These are phyloP conservation scores for Trypanosomatidae sp. DNA, from an alignment of 208 protist species.

Conservation along the genomic window DNA sequence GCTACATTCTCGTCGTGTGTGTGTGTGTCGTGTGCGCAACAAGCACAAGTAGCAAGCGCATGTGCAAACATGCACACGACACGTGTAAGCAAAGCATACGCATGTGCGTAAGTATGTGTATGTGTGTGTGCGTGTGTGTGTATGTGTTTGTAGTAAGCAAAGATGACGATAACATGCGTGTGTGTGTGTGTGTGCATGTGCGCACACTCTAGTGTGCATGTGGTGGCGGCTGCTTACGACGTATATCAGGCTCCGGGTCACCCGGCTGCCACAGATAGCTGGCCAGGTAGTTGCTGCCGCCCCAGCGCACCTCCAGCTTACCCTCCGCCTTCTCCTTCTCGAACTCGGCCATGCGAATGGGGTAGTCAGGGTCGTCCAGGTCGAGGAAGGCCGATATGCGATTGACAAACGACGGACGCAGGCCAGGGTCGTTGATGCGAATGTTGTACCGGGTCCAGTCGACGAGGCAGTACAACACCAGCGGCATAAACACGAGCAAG, in stretches of 20 bases:
- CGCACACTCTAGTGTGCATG: too few relatives aligned
- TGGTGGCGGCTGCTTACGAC: conserved; percentile 49
- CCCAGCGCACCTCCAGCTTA: conserved; percentile 78
- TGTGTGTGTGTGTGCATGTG: too few relatives aligned
- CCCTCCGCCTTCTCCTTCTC: conserved; percentile 72
- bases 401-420: conserved; percentile 62
- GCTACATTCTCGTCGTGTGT: too few relatives aligned
- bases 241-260: conserved; percentile 79
- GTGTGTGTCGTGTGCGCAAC: too few relatives aligned
- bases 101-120: too few relatives aligned
- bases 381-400: conserved; percentile 74
- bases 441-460: conserved; percentile 63
- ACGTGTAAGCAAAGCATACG: too few relatives aligned
- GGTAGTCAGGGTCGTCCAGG: conserved; percentile 81
- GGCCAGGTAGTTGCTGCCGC: conserved; percentile 79
- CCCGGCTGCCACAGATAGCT: conserved; percentile 84
- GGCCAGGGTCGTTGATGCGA: conserved; percentile 55
- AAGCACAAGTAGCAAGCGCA: too few relatives aligned
- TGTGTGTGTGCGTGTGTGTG: too few relatives aligned
- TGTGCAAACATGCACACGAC: too few relatives aligned
- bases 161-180: too few relatives aligned
- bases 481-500: conserved; percentile 51
- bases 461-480: conserved; percentile 65
- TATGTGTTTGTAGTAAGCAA: too few relatives aligned
- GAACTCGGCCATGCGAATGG: conserved; percentile 78